Evolutionary conservation across 345 rosid genomes (phyloP).

Genomic region (Euphorbia peplus): DNA sequence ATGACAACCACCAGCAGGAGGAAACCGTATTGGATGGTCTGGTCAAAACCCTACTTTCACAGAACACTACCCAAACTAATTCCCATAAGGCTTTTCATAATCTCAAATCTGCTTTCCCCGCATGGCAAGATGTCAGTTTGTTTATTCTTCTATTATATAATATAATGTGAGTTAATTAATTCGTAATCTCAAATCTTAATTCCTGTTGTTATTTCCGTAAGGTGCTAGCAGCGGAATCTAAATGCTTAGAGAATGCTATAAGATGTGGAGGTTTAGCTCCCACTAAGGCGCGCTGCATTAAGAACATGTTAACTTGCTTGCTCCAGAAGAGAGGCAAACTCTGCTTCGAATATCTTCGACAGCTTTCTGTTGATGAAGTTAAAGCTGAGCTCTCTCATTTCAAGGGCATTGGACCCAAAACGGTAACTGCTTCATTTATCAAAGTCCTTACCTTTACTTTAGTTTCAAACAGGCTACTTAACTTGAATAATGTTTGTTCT

Average conservation of each 20-base stretch:
- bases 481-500: background rate
- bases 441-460: background rate
- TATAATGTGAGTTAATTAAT: too few species aligned
- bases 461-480: too few species aligned
- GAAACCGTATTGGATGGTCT: conserved; percentile 85
- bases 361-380: conserved; percentile 56
- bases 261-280: conserved; percentile 94
- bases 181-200: too few species aligned
- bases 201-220: conserved; percentile 22
- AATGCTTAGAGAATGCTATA: conserved; percentile 60
- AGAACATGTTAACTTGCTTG: conserved; percentile 58
- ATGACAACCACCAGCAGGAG: conserved; percentile 15
- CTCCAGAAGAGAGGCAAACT: conserved; percentile 56
- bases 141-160: background rate
- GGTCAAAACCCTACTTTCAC: conserved; percentile 69
- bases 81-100: conserved; percentile 73
- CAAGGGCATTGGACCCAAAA: conserved; percentile 82
- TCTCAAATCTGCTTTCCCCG: conserved; percentile 59
- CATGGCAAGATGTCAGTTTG: conserved; percentile 66
- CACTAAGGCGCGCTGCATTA: conserved; percentile 67
- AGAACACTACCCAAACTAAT: conserved; percentile 77
- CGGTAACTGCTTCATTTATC: conserved; percentile 37
- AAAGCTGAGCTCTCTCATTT: conserved; percentile 78
- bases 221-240: conserved; percentile 71
- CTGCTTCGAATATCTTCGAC: conserved; percentile 74